A percentile compares a stretch with the other conserved stretches of the same genome.
Conservation (phyloP, 345 rosid genomes). For the Excoecaria agallocha region DNA sequence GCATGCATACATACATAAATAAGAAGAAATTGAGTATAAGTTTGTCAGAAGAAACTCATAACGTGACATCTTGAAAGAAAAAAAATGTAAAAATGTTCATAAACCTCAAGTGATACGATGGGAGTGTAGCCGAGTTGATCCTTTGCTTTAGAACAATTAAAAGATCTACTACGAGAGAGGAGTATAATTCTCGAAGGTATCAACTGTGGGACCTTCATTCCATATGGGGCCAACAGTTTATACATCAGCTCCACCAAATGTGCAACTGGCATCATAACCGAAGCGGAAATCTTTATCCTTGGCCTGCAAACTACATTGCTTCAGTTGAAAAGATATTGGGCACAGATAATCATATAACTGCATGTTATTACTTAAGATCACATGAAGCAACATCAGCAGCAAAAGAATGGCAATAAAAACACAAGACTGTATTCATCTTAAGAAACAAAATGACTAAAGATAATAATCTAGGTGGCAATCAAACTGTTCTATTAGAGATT, state of each 20-base stretch:
- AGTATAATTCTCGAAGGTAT: slow-evolving; percentile 90
- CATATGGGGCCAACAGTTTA: slow-evolving; percentile 68
- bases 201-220: slow-evolving; percentile 87
- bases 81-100: slow-evolving; percentile 15
- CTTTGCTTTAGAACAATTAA: slow-evolving; percentile 73
- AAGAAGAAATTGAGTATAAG: slow-evolving; percentile 5
- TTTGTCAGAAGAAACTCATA: slow-evolving; percentile 1
- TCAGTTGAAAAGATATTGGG: slow-evolving; percentile 21
- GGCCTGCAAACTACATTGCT: slow-evolving; percentile 63
- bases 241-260: slow-evolving; percentile 65
- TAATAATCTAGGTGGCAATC: neutral
- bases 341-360: slow-evolving; percentile 6
- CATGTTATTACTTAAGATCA: slow-evolving; percentile 6
- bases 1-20: too few relatives aligned
- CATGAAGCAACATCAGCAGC: neutral
- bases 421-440: neutral
- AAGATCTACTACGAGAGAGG: slow-evolving; percentile 74
- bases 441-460: neutral
- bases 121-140: slow-evolving; percentile 81
- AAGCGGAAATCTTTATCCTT: slow-evolving; percentile 73
- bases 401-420: neutral
- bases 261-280: slow-evolving; percentile 77
- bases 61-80: slow-evolving; percentile 1
- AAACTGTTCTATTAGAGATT: neutral
- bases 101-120: slow-evolving; percentile 75